Base-by-base conservation (phyloP, 257 asterid genomes). In the Forsythia suspensa region DNA sequence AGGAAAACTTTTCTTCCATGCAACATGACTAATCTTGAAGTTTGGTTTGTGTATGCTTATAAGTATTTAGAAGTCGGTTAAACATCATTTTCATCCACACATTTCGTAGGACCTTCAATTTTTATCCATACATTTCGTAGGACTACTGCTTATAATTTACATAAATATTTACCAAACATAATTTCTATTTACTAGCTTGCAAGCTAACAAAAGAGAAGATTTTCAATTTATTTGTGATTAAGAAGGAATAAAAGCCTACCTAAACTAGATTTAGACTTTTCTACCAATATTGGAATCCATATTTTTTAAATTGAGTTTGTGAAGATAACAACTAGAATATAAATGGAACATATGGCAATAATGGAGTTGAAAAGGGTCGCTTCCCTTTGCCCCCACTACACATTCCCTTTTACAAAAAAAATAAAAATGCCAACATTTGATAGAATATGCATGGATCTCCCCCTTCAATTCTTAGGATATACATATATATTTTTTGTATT, bases 361-460 rank as follows among this genome's bases (percentile, higher is more conserved):
- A 90, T 93, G 94, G 93, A 88, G 89, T 78, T 82, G 51, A 82
- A 84, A 89, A 84, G 90, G 75, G 72, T 74, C 79, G 74, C 81
- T 81, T 83, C 83, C 46, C 85, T 70, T 89, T 88, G 86, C 84
- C 89, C 89, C 96, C 97, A 88, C 97, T 85, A 86, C 84, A 72
- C 78, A 77, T 76, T 65, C 77, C 79, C 81, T 77, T 84, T 89
- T 81, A 70, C 81, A 72, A 68, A 79, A 82, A 61, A 40, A 11
- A 41, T 61, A 79, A 73, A 34, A 43, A 74, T 37, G 40, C 77
- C 82, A 88, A 81, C 86, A 77, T 73, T 84, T 84, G 88, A 77
- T 86, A 80, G 92, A 90, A 92, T 92, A 89, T 92, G 96, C 95
- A 90, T 86, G 95, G 82, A 87, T 90, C 89, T 87, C 73, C 80